Evolutionary conservation across 2,329 filamentous ascomycete genomes (phyloP), one percentile per base, ranked within the genome.

Genomic region (Ramularia collo-cygni): DNA sequence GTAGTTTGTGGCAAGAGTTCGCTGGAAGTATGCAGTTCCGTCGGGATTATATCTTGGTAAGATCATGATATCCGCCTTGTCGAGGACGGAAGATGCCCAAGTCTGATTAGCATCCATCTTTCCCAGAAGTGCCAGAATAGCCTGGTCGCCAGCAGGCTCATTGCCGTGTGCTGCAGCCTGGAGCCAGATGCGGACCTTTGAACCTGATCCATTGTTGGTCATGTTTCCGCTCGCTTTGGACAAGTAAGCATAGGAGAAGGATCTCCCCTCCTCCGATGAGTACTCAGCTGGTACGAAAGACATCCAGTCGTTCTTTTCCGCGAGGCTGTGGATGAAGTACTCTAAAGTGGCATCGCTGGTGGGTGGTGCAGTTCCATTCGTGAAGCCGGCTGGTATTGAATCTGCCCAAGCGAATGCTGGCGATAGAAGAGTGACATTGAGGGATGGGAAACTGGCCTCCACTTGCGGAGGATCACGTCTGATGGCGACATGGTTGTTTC

Each of bases 91-190:
- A 4, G 52, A 41, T 4, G 61, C 54, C 59, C 57, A 63, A 3
- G 49, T 43, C 17, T 54, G 53, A 34, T 64, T 54, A 7, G 52
- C 51, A 40, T 59, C 52, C 46, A 65, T 53, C 15, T 58, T 59
- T 5, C 61, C 62, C 0, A 65, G 52, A 1, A 64, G 44, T 0
- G 62, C 61, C 8, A 62, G 50, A 9, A 57, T 48, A 0, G 60
- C 58, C 40, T 64, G 57, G 33, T 64, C 61, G 8, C 60, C 62
- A 7, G 58, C 62, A 7, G 62, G 61, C 40, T 64, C 62, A 35
- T 64, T 62, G 6, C 56, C 61, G 38, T 65, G 62, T 4, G 64
- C 53, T 55, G 59, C 64, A 9, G 64, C 54, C 16, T 54, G 48
- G 8, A 64, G 31, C 37, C 52, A 4, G 44, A 46, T 5, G 52